Percentiles rank a stretch among this genome's conserved stretches.
Conservation (phyloP, 176 grass and related monocot genomes). For the Oryza punctata region DNA sequence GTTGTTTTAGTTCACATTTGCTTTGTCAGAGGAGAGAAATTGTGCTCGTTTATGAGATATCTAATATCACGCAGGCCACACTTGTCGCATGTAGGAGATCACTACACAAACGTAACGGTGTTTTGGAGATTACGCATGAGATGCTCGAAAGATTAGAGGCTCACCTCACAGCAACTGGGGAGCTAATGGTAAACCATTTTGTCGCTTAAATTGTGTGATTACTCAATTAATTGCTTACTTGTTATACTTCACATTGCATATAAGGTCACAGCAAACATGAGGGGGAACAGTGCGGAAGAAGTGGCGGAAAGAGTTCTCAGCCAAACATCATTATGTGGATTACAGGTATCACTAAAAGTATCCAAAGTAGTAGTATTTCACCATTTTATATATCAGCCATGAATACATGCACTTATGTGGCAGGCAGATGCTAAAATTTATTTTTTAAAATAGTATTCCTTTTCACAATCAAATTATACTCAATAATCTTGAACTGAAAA, state of each 20-base stretch:
- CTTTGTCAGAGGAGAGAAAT: background rate
- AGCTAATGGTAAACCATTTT: slow-evolving; percentile 63
- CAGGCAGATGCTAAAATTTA: background rate
- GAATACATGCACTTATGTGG: background rate
- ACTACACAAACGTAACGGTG: slow-evolving; percentile 67
- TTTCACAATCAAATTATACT: background rate
- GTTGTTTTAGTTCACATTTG: background rate
- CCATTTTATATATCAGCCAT: background rate
- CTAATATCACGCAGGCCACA: slow-evolving; percentile 61
- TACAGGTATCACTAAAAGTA: slow-evolving; percentile 64
- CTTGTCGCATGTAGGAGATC: slow-evolving; percentile 87
- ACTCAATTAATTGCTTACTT: slow-evolving; percentile 25
- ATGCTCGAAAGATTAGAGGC: slow-evolving; percentile 98
- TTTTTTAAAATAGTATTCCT: background rate
- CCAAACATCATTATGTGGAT: slow-evolving; percentile 75
- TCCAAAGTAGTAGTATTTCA: background rate
- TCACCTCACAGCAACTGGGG: slow-evolving; percentile 72
- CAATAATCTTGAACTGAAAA: slow-evolving; percentile 1
- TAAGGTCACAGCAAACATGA: slow-evolving; percentile 97
- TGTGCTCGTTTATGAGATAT: background rate
- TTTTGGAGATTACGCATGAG: slow-evolving; percentile 86
- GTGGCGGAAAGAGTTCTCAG: slow-evolving; percentile 87
- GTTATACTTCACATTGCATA: slow-evolving; percentile 31
- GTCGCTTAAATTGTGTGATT: slow-evolving; percentile 30
- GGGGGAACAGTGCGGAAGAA: slow-evolving; percentile 81